phyloP scores from a whole-genome alignment of 345 rosid genomes.

The Murraya koenigii region DNA sequence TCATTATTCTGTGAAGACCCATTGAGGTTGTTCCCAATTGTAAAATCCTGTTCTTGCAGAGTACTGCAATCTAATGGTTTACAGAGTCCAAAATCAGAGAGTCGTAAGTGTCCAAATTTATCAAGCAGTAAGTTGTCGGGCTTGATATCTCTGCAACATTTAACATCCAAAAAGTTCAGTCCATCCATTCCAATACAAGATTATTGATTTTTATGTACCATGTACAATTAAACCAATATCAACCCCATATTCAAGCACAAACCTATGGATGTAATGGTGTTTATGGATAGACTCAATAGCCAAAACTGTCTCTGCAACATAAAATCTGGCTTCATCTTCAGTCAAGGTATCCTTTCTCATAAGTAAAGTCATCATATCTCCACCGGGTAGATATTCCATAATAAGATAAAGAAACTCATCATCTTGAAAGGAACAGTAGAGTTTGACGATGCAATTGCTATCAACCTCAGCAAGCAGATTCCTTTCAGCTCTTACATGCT shows the following conservation, averaged over 20 bases:
- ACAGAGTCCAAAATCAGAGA: conserved; percentile 95
- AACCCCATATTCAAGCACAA: conserved; percentile 9
- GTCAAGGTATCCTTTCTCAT: conserved; percentile 94
- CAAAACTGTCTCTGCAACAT: conserved; percentile 81
- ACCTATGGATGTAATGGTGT: conserved; percentile 95
- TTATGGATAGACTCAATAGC: conserved; percentile 92
- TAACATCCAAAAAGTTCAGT: conserved; percentile 9
- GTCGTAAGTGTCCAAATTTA: conserved; percentile 75
- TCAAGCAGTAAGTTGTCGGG: conserved; percentile 94
- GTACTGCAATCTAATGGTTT: conserved; percentile 89
- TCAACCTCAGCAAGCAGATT: conserved; percentile 96
- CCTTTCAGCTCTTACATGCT: conserved; percentile 94
- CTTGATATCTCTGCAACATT: conserved; percentile 73
- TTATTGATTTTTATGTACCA: neutral
- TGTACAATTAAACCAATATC: neutral
- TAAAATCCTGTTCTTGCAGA: conserved; percentile 70
- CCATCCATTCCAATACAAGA: neutral
- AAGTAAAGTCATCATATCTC: conserved; percentile 96
- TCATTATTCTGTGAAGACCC: conserved; percentile 43
- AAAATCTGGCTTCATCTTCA: conserved; percentile 87
- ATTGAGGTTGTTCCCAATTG: conserved; percentile 35
- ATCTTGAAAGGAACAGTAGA: conserved; percentile 94
- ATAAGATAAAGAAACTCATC: conserved; percentile 84
- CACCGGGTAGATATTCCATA: conserved; percentile 97
- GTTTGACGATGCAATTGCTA: conserved; percentile 92